Evolutionary conservation across 148 eudicot genomes (phyloP), one percentile per base, ranked within the genome.

Genomic region (Euryodendron excelsum): DNA sequence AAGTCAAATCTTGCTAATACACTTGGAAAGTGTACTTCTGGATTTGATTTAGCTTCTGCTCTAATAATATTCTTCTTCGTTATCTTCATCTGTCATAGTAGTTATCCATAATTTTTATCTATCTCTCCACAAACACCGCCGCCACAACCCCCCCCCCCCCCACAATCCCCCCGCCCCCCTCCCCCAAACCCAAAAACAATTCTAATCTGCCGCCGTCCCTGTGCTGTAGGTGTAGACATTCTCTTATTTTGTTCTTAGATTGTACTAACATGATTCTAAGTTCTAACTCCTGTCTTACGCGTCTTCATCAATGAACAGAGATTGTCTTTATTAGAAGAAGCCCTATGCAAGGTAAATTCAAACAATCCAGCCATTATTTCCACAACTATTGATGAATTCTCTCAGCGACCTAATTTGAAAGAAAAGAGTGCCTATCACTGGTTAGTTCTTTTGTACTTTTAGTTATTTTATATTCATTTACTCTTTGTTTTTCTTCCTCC

Each of bases 341-440:
- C 88, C 70, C 87, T 95, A 3, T 79, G 74, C 81, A 85, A 83
- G 77, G 84, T 85, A 70, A 73, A 83, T 84, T 79, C 84, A 23
- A 81, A 80, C 72, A 93, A 89, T 85, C 79, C 86, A 28, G 55
- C 36, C 58, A 66, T 62, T 58, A 82, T 95, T 62, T 83, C 90
- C 37, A 80, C 86, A 50, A 70, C 86, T 34, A 84, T 95, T 44
- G 80, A 80, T 71, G 82, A 75, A 78, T 91, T 89, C 80, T 85
- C 93, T 2, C 80, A 82, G 68, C 81, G 81, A 78, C 97, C 99
- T 75, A 79, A 53, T 64, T 83, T 95, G 78, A 93, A 95, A 86
- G 89, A 82, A 78, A 89, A 79, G 30, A 95, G 96, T 81, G 79
- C 90, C 84, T 95, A 66, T 76, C 86, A 76, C 77, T 77, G 80